A percentile compares a stretch with the other conserved stretches of the same genome.
These are phyloP conservation scores for Tetrahymena thermophila DNA, from an alignment of 73 alveolate species.

Conservation along the genomic window DNA sequence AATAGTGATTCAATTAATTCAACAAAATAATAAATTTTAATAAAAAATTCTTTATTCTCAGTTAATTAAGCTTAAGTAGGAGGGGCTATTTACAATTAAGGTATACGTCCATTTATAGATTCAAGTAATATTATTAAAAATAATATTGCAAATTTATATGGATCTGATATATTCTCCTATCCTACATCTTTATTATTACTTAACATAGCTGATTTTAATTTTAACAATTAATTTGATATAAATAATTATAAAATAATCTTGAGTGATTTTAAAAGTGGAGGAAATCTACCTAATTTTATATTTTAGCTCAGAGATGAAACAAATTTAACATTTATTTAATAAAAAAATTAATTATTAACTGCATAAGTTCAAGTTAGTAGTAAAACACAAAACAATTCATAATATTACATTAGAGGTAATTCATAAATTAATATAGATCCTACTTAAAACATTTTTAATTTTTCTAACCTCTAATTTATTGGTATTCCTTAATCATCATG, in stretches of 20 bases:
- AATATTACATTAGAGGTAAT: background rate
- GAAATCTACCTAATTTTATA: background rate
- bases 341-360: background rate
- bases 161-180: background rate
- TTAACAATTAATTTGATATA: too few relatives aligned
- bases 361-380: background rate
- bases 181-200: background rate
- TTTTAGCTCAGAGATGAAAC: background rate
- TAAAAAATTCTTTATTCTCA: background rate
- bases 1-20: background rate
- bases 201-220: background rate
- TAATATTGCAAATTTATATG: background rate
- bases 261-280: background rate
- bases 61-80: background rate
- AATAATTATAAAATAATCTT: too few relatives aligned
- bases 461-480: background rate
- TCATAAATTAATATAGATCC: background rate
- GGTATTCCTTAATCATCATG: background rate
- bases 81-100: background rate
- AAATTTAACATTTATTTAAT: too few relatives aligned
- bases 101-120: background rate
- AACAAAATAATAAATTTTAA: background rate
- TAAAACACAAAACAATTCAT: background rate
- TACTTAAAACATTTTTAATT: too few relatives aligned
- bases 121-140: background rate